Conservation (phyloP, 139 green algal genomes). For the Tetraselmis chui region DNA sequence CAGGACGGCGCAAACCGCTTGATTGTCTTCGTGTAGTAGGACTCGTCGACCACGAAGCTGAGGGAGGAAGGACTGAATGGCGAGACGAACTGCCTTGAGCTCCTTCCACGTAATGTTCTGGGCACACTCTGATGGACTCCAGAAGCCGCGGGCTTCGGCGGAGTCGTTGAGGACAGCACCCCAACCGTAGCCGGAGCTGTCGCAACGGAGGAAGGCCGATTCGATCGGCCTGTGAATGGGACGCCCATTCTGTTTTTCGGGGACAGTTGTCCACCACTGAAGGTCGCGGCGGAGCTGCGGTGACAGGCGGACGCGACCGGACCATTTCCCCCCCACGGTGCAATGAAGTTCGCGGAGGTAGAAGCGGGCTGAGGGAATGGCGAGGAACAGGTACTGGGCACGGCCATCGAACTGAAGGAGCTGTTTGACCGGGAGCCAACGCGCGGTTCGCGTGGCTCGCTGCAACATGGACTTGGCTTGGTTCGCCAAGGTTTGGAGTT, state of each 20-base stretch:
- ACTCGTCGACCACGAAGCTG: neutral
- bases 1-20: neutral
- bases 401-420: neutral
- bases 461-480: neutral
- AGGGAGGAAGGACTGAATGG: neutral
- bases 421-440: neutral
- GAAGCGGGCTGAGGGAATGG: neutral
- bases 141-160: neutral
- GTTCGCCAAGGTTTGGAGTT: neutral
- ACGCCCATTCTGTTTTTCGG: neutral
- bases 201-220: neutral
- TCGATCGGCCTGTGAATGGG: neutral
- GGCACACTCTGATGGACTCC: neutral
- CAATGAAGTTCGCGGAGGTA: neutral
- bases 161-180: neutral
- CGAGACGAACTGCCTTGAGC: neutral
- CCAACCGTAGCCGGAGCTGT: neutral
- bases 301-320: neutral
- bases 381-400: neutral
- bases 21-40: neutral
- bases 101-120: neutral
- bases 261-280: neutral
- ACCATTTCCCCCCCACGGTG: neutral
- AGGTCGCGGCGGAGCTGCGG: neutral
- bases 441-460: neutral